These are phyloP conservation scores for Eugenia klotzschiana DNA, from an alignment of 441 rosid genomes.

Conservation along the genomic window DNA sequence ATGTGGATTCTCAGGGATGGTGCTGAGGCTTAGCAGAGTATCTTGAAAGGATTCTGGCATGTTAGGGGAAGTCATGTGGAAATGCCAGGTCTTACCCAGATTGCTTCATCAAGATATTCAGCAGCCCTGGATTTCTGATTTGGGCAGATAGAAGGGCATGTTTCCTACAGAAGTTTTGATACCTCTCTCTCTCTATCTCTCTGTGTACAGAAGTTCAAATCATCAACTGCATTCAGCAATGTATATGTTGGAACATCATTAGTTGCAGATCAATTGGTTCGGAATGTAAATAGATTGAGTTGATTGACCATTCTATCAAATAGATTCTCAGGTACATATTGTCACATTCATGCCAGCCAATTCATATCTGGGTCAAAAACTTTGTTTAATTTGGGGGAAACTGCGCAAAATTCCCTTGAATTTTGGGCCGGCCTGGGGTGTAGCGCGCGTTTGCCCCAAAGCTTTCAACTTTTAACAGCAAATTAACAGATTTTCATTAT, in stretches of 20 bases:
- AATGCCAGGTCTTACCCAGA: not conserved
- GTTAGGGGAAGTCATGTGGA: not conserved
- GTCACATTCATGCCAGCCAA: not conserved
- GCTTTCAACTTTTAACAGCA: not conserved
- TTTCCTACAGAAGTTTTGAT: slow-evolving; percentile 12
- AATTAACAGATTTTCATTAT: too few relatives aligned
- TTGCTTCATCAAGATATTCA: not conserved
- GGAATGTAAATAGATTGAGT: not conserved
- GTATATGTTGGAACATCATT: not conserved
- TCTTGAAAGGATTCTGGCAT: not conserved
- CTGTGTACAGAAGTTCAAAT: not conserved
- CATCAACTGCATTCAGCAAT: not conserved
- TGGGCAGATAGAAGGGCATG: slow-evolving; percentile 3
- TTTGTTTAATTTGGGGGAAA: not conserved
- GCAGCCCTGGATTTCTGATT: not conserved
- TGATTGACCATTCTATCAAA: not conserved
- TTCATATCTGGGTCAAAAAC: not conserved
- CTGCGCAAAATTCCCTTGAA: not conserved
- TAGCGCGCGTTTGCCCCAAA: not conserved
- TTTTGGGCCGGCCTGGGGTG: not conserved
- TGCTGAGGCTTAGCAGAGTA: not conserved
- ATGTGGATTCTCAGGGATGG: not conserved
- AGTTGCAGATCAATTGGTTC: not conserved
- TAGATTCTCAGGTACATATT: not conserved
- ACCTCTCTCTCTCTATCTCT: not conserved